phyloP scores from a whole-genome alignment of 441 rosid genomes.

The Viola pubescens region DNA sequence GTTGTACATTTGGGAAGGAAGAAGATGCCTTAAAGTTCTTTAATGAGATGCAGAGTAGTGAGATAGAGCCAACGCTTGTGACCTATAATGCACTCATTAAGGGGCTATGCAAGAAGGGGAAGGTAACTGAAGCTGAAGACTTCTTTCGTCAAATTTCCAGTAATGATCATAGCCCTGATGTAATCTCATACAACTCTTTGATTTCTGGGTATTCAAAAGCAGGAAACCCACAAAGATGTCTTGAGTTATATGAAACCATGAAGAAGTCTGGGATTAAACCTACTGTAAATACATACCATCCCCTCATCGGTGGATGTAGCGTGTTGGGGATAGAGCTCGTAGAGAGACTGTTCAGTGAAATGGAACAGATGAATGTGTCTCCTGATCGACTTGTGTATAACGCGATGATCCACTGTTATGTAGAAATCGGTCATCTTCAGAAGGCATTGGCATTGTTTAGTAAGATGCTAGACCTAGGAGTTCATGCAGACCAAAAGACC shows the following conservation, averaged over 20 bases:
- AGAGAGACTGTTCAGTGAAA: conserved; percentile 46
- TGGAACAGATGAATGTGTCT: conserved; percentile 36
- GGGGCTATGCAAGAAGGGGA: conserved; percentile 49
- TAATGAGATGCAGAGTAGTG: conserved; percentile 49
- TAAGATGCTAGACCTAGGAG: conserved; percentile 45
- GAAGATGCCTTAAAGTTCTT: conserved; percentile 50
- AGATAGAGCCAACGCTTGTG: conserved; percentile 40
- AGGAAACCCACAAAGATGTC: conserved; percentile 45
- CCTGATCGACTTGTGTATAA: conserved; percentile 55
- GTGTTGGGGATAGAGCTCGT: conserved; percentile 36
- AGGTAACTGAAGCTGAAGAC: conserved; percentile 54
- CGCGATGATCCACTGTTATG: conserved; percentile 44
- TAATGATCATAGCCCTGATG: conserved; percentile 51
- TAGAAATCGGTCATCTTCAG: conserved; percentile 36
- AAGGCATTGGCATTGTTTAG: conserved; percentile 39
- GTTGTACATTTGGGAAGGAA: conserved; percentile 43
- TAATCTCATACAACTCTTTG: conserved; percentile 58
- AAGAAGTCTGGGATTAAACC: conserved; percentile 51
- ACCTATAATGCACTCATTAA: conserved; percentile 65
- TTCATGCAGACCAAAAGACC: conserved; percentile 46
- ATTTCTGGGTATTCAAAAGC: conserved; percentile 51
- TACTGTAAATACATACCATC: conserved; percentile 45
- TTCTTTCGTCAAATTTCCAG: conserved; percentile 36
- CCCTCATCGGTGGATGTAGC: conserved; percentile 42
- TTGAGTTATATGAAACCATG: conserved; percentile 55